phyloP scores from a whole-genome alignment of 306 rosid species.

The Vigna nakashimae region DNA sequence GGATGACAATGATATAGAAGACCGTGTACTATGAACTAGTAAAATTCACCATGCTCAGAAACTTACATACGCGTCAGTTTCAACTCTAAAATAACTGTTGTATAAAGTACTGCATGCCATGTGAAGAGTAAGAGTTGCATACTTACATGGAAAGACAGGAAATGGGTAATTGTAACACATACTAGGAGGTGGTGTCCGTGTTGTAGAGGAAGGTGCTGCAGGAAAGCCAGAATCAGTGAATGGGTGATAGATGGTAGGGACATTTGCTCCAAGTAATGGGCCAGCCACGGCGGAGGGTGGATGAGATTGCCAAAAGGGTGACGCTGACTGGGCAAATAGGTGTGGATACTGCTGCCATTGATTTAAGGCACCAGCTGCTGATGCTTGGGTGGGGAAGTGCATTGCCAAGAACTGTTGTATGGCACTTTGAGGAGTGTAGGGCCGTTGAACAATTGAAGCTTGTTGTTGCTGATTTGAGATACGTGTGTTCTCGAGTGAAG shows the following conservation, averaged over 20 bases:
- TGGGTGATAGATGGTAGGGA: constrained; percentile 28
- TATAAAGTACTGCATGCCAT: neutral
- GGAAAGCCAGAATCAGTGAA: neutral
- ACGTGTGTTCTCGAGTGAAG: constrained; percentile 21
- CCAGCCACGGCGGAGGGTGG: constrained; percentile 25
- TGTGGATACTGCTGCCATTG: constrained; percentile 54
- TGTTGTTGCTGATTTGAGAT: constrained; percentile 45
- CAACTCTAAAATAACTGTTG: neutral
- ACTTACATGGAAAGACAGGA: constrained; percentile 59
- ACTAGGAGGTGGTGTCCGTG: constrained; percentile 52
- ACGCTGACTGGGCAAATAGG: constrained; percentile 42
- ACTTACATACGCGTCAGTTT: neutral
- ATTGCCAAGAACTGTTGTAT: constrained; percentile 44
- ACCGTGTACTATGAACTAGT: neutral
- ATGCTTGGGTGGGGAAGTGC: constrained; percentile 46
- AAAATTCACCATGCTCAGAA: neutral
- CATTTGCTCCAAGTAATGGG: constrained; percentile 42
- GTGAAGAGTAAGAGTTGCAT: constrained; percentile 28
- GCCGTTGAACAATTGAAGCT: constrained; percentile 43
- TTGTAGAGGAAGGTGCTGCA: constrained; percentile 45
- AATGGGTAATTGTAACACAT: constrained; percentile 49
- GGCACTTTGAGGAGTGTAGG: constrained; percentile 43
- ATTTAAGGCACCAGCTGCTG: constrained; percentile 40
- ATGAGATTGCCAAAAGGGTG: constrained; percentile 55
- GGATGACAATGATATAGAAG: neutral